Evolutionary conservation across 1,284 basidiomycete species (phyloP), one percentile per base, ranked within the genome.

Genomic region (Fomes fomentarius): DNA sequence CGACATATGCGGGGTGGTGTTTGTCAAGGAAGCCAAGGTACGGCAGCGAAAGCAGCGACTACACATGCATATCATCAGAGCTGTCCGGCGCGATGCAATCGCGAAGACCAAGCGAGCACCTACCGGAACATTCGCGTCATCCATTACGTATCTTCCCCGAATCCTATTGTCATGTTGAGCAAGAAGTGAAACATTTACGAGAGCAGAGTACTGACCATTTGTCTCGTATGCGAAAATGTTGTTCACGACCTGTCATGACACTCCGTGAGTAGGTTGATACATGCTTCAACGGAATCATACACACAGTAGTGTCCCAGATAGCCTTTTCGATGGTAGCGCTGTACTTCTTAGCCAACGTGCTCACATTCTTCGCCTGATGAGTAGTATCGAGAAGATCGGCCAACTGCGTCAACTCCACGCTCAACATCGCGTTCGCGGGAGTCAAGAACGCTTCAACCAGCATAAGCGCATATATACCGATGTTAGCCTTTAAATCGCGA

Each of bases 81-180:
- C 34, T 37, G 33, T 46, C 19, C 42, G 5, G 26, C 10, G 7
- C 7, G 47, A 25, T 31, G 26, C 43, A 47, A 58, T 42, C 6
- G 28, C 28, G 28, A 6, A 30, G 12, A 4, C n/a, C 52, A 22
- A 30, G 26, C 30, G 15, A 15, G 44, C 5, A 69, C 83, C 62
- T 66, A 89, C 88, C 17, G 89, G 89, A 49, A 92, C 89, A 60
- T 91, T 91, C 1, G 88, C 89, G 59, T 91, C 89, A 58, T 91
- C 89, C 87, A 90, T 91, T 21, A 89, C 79, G 70, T 89, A 90
- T 55, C 81, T 72, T 11, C 80, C 33, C 88, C 87, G 51, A 86
- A 78, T 3, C 85, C 82, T 83, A 54, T 30, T 8, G 19, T 31
- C 26, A n/a, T 9, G 15, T 24, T 1, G 48, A 33, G 14, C 31